Evolutionary conservation across 148 eudicot species (phyloP), one percentile per base, ranked within the genome.

Genomic region (Amaranthus hypochondriacus): DNA sequence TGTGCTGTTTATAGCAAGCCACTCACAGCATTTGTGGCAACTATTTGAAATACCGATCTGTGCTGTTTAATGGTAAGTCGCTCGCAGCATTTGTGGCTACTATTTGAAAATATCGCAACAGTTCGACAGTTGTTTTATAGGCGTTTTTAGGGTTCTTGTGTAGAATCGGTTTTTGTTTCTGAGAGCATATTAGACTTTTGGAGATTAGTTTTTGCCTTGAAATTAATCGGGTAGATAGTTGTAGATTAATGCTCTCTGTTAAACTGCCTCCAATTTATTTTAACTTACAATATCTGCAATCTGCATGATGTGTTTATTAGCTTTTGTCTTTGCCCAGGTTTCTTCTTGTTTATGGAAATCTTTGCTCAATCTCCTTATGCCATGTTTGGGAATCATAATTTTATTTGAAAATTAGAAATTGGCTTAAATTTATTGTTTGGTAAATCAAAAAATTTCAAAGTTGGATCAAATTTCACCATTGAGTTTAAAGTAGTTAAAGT

Each of bases 161-260:
- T 58, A 68, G 77, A 72, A 71, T 54, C 58, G 68, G 50, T 77
- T 77, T 70, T 76, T 54, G 54, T 46, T 76, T 48, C 10, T 5
- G 64, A 42, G 52, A 71, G 71, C n/a, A 46, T 65, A 47, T 56
- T 67, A 58, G 54, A 46, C 44, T 55, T 68, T 15, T 15, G 73
- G 74, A 39, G 72, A 61, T 57, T 65, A 73, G 73, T 50, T 79
- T 68, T 73, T 69, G 77, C 61, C 49, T 79, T 73, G 77, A 65
- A 48, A 74, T 51, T 55, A 59, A 65, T 64, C 66, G 7, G 10
- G 54, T 77, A 64, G 70, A 48, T 77, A 66, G 72, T 12, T 74
- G 77, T 79, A 79, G 81, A 62, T 73, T 54, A 57, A 48, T 58
- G 66, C 57, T 51, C 57, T 51, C 6, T 56, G 53, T 68, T 44